Evolutionary conservation across 176 grass and related monocot species (phyloP).

Genomic region (maize (Zea mays)): DNA sequence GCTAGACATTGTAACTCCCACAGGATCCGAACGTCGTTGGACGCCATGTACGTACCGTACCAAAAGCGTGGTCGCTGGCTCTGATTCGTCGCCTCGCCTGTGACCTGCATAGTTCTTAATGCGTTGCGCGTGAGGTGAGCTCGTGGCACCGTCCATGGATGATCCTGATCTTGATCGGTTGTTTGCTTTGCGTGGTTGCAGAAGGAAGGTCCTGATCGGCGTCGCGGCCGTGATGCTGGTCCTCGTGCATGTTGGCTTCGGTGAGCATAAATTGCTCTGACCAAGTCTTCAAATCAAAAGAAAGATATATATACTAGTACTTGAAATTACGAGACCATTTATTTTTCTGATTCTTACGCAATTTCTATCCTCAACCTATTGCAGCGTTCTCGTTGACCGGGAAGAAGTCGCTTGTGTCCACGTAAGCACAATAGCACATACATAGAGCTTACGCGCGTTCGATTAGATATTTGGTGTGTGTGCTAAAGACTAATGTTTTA

Average conservation of each 20-base stretch:
- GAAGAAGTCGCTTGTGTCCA: constrained; percentile 46
- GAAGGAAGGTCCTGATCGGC: constrained; percentile 56
- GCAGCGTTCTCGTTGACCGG: constrained; percentile 68
- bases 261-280: constrained; percentile 50
- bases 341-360: not conserved
- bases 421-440: constrained; percentile 47
- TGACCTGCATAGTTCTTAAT: not conserved
- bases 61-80: not conserved
- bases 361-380: not conserved
- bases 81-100: not conserved
- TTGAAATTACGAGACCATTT: not conserved
- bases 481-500: too few species aligned
- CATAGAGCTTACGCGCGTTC: not conserved
- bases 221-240: constrained; percentile 59
- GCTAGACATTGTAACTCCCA: too few species aligned
- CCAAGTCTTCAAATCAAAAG: not conserved
- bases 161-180: not conserved
- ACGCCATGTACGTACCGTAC: constrained; percentile 51
- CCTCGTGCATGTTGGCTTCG: constrained; percentile 56
- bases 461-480: too few species aligned
- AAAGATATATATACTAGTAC: not conserved
- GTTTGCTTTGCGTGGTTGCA: constrained; percentile 27
- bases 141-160: not conserved
- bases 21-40: constrained; percentile 52
- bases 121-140: not conserved